Conservation (phyloP, 441 rosid genomes). For the Adansonia madagascariensis region DNA sequence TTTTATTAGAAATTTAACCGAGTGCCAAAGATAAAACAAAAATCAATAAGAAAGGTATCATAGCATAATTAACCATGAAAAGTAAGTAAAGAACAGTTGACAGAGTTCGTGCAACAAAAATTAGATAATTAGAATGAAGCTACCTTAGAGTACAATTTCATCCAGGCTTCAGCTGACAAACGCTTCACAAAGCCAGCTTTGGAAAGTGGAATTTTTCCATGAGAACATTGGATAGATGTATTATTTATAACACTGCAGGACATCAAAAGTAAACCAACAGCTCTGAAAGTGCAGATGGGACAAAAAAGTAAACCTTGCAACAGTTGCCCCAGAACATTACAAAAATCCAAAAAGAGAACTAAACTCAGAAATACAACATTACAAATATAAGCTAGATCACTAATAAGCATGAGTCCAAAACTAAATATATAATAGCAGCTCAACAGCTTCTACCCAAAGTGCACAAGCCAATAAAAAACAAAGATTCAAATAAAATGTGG, state of each 20-base stretch:
- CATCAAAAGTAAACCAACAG: constrained; percentile 12
- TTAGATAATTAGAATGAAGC: constrained; percentile 19
- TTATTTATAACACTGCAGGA: constrained; percentile 73
- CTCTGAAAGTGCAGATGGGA: not conserved
- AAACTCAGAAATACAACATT: not conserved
- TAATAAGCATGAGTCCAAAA: not conserved
- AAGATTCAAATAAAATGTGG: constrained; percentile 23
- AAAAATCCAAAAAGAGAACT: constrained; percentile 6
- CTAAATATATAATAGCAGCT: not conserved
- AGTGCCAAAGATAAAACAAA: constrained; percentile 16
- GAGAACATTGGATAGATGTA: constrained; percentile 73
- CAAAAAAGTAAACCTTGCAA: not conserved
- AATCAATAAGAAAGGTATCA: constrained; percentile 21
- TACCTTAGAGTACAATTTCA: constrained; percentile 77
- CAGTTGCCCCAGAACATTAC: not conserved
- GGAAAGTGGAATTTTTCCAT: constrained; percentile 79
- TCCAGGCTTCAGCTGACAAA: constrained; percentile 78
- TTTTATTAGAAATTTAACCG: constrained; percentile 6
- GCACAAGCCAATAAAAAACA: constrained; percentile 17
- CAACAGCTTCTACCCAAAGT: not conserved
- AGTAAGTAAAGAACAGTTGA: constrained; percentile 8
- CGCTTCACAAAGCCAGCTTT: constrained; percentile 81
- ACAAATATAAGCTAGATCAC: constrained; percentile 4
- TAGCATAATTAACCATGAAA: not conserved
- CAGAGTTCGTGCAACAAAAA: not conserved